A percentile compares a stretch with the other conserved stretches of the same genome.
These are phyloP conservation scores for Hysterium pulicare DNA, from an alignment of 2,329 filamentous ascomycete genomes.

Conservation along the genomic window DNA sequence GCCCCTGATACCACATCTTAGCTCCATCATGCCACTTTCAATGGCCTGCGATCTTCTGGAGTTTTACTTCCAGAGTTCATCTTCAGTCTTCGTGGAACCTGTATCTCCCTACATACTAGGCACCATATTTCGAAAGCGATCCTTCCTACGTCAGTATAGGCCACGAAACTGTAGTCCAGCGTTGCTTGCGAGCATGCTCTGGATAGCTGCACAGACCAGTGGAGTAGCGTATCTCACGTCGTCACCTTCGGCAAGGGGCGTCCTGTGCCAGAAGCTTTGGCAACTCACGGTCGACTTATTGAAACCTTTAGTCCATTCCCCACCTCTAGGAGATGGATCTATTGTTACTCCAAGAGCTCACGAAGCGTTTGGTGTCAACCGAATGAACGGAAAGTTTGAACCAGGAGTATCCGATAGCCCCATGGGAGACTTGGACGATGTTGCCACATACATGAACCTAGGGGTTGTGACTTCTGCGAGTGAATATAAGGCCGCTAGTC, in stretches of 20 bases:
- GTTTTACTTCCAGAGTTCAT: constrained; percentile 85
- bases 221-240: constrained; percentile 82
- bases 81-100: constrained; percentile 81
- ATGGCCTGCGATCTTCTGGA: constrained; percentile 88
- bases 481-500: constrained; percentile 85
- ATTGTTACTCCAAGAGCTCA: constrained; percentile 72
- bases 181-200: constrained; percentile 88
- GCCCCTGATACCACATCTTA: constrained; percentile 77
- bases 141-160: constrained; percentile 78
- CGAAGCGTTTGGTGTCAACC: constrained; percentile 71
- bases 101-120: constrained; percentile 86
- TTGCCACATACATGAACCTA: constrained; percentile 85
- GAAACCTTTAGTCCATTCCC: constrained; percentile 81
- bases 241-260: constrained; percentile 73
- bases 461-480: constrained; percentile 88
- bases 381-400: constrained; percentile 50
- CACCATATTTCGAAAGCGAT: constrained; percentile 83
- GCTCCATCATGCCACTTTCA: constrained; percentile 71
- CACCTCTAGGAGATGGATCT: constrained; percentile 52
- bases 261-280: constrained; percentile 82
- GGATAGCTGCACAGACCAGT: constrained; percentile 88
- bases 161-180: constrained; percentile 81
- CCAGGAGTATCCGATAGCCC: constrained; percentile 43
- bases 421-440: constrained; percentile 76
- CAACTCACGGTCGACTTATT: constrained; percentile 81